Evolutionary conservation across 495 filamentous ascomycete species (phyloP), one percentile per base, ranked within the genome.

Genomic region (Penicillium roqueforti): DNA sequence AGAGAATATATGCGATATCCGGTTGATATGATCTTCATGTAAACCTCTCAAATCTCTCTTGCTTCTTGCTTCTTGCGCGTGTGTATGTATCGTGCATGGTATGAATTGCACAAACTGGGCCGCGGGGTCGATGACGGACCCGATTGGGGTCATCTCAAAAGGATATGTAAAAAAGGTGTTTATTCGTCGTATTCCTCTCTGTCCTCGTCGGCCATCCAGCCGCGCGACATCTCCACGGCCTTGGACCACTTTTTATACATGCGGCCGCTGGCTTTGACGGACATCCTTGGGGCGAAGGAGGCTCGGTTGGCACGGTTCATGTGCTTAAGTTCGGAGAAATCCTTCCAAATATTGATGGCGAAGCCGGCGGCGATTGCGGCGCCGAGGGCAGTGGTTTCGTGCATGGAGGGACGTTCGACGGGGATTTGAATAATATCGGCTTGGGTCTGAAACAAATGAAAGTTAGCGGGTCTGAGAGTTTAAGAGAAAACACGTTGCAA

Each of bases 301-400:
- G 78, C 87, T 25, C 88, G 82, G 54, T 87, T 88, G 47, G 81
- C 79, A 54, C 80, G 81, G 65, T 91, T 93, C 67, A 96, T 86
- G 55, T 86, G 72, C 64, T 83, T 83, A 37, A 97, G 79, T 59
- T 96, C 90, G 31, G 83, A 79, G 60, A 95, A 84, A 37, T 84
- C 80, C 48, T 82, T 80, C 92, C 92, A 97, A 47, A 93, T 81
- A 47, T 80, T 84, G 14, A 87, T 84, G 14, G 91, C 92, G 55
- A 96, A 87, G 22, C 91, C 92, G 49, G 92, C 92, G 10, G 91
- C 92, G 56, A 97, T 93, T 23, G 92, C 92, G n/a, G 92, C 89
- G 23, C 92, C 92, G 1, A 96, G 83, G 11, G 92, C 87, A 13
- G 92, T 97, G 1, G 91, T 96, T 74, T 97, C 92, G 51, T 89